Conservation (phyloP, 1,139 yeast genomes). For the Kurtzmaniella quercitrusa region DNA sequence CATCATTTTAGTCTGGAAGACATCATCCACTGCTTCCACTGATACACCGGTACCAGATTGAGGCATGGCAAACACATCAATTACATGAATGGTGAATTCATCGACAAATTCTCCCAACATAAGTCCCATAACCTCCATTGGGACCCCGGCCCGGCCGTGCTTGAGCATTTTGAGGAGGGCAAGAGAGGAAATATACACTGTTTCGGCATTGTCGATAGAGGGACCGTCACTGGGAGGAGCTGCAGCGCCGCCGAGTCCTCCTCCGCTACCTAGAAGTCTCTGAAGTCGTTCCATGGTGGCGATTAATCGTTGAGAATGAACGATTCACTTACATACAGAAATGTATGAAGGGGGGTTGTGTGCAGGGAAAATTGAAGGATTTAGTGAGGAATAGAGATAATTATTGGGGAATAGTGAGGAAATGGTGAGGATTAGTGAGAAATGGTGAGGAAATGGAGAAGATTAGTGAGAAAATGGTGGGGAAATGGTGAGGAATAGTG, state of each 20-base stretch:
- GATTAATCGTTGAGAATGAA: neutral
- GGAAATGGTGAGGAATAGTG: too few species aligned
- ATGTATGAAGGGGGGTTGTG: too few species aligned
- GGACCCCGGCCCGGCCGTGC: slow-evolving; percentile 99
- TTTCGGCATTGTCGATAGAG: slow-evolving; percentile 90
- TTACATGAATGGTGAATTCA: slow-evolving; percentile 94
- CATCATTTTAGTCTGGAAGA: slow-evolving; percentile 99
- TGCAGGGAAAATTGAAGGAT: too few species aligned
- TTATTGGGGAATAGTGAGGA: too few species aligned
- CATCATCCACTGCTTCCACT: slow-evolving; percentile 99
- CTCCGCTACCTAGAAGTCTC: slow-evolving; percentile 61
- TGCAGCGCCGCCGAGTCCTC: slow-evolving; percentile 52
- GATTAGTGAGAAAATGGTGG: too few species aligned
- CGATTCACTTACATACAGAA: too few species aligned
- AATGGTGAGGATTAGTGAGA: too few species aligned
- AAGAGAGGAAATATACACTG: slow-evolving; percentile 91
- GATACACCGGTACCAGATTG: slow-evolving; percentile 98
- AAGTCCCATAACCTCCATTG: slow-evolving; percentile 99
- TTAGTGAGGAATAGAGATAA: too few species aligned
- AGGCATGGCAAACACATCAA: slow-evolving; percentile 99
- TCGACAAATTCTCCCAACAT: slow-evolving; percentile 99
- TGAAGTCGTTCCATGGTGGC: slow-evolving; percentile 66
- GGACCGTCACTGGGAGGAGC: slow-evolving; percentile 65
- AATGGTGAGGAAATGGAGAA: too few species aligned
- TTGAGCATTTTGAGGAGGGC: slow-evolving; percentile 95